Evolutionary conservation across 805 yeast species (phyloP), one percentile per base, ranked within the genome.

Genomic region (Zygosaccharomyces siamensis): DNA sequence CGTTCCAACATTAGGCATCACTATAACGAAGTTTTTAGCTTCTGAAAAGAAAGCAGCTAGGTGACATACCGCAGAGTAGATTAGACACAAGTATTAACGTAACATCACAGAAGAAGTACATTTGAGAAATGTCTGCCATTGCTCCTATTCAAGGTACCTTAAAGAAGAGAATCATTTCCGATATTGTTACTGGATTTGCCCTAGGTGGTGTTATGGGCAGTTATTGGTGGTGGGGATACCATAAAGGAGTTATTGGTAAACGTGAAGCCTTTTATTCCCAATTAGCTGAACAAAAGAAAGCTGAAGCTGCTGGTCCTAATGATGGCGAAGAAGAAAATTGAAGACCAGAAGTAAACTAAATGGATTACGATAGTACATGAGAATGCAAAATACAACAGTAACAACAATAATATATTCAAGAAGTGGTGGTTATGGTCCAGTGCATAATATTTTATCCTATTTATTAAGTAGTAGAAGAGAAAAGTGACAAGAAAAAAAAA

Each of bases 181-280:
- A 90, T 64, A 80, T 90, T 68, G 56, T 81, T 60, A 71, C 84
- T 56, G 95, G 93, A 52, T 77, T 80, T 71, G 61, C 74, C 53
- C 59, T 78, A 55, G 92, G 92, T 49, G 71, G 78, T 51, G 78
- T 69, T 35, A 78, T 81, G 63, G 89, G 84, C 53, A 73, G 77
- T 56, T 78, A 76, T 72, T 89, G 92, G 93, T 85, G 96, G 88
- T 81, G 82, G 79, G 86, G 80, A 26, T 75, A 72, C 80, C 97
- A 90, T 84, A 83, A 79, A 75, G 79, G 82, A 32, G 59, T 75
- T 52, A 85, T 87, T 49, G 77, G 76, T 58, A 77, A 73, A 64
- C 86, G 97, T 79, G 97, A 90, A 70, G 82, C 79, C 50, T 89
- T 81, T 80, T 90, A 90, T 73, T 81, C 84, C 54, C 75, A 81